Conservation (phyloP, 768 basidiomycete genomes). For the Suillus variegatus region DNA sequence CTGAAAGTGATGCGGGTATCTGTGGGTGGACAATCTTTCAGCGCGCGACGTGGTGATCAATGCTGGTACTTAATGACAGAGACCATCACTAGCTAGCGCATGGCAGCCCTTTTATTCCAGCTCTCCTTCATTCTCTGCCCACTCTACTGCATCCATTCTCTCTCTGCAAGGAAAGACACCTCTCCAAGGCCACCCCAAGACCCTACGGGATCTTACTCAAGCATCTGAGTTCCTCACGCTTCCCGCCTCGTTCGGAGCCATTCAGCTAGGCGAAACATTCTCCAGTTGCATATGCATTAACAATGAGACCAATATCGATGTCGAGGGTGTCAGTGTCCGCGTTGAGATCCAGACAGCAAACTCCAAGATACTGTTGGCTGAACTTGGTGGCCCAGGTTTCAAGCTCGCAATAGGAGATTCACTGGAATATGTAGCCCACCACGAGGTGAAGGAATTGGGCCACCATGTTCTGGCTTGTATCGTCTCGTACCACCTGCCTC, state of each 20-base stretch:
- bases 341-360: conserved; percentile 87
- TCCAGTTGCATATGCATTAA: conserved; percentile 80
- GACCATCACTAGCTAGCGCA: conserved; percentile 70
- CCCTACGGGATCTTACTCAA: conserved; percentile 78
- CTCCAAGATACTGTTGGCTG: conserved; percentile 61
- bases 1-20: conserved; percentile 89
- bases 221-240: conserved; percentile 78
- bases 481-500: conserved; percentile 77
- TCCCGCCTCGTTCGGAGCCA: conserved; percentile 81
- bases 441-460: conserved; percentile 94
- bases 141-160: conserved; percentile 74
- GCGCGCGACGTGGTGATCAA: neutral
- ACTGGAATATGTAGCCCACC: conserved; percentile 67
- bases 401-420: conserved; percentile 57
- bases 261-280: conserved; percentile 90
- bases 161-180: conserved; percentile 76
- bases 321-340: conserved; percentile 64
- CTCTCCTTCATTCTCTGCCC: conserved; percentile 78
- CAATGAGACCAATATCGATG: conserved; percentile 66
- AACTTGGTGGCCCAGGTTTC: conserved; percentile 57
- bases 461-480: conserved; percentile 88
- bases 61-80: conserved; percentile 39
- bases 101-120: conserved; percentile 91
- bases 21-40: conserved; percentile 47
- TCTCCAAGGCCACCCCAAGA: conserved; percentile 77